Evolutionary conservation across 2,329 filamentous ascomycete species (phyloP), one percentile per base, ranked within the genome.

Genomic region (Kalaharituber pfeilii): DNA sequence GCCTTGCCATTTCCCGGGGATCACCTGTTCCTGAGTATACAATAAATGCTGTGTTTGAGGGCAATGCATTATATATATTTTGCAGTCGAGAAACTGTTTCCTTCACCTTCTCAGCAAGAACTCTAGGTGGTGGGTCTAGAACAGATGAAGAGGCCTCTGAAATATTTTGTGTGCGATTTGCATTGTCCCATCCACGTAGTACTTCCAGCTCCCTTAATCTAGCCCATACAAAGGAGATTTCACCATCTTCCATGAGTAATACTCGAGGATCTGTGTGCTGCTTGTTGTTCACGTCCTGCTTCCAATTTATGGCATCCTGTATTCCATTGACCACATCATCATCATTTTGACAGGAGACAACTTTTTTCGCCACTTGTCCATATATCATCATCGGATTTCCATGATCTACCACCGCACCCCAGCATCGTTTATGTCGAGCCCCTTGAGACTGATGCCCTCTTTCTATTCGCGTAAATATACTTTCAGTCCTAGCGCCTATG

Each of bases 381-480:
- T 77, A 75, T 4, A 77, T 77, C 52, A 75, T 72, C 59, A 75
- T 75, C 13, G 85, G 84, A 57, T 87, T 82, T 51, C 88, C 89
- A 83, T 89, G 94, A 69, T 98, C 91, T 22, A 96, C 76, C 28
- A 93, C 79, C 1, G 83, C 84, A 56, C 80, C 82, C 42, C 42
- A 47, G 42, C 42, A 47, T 25, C 18, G 25, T 13, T 22, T 22
- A 47, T 47, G 42, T 0, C 75, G 78, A 67, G 81, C 81, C 59
- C 76, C 76, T 3, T 73, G 70, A 30, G 74, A 71, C 9, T 73
- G 58, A 28, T 62, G 52, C 22, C 77, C 77, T 45, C 81, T 75
- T 2, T 75, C 77, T 3, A 98, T 74, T 8, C 89, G 80, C 62
- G 82, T 84, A 72, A 96, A 98, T 50, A 98, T 79, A 62, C 86